Evolutionary conservation across 2,329 filamentous ascomycete species (phyloP).

Genomic region (Penicillium sp.): DNA sequence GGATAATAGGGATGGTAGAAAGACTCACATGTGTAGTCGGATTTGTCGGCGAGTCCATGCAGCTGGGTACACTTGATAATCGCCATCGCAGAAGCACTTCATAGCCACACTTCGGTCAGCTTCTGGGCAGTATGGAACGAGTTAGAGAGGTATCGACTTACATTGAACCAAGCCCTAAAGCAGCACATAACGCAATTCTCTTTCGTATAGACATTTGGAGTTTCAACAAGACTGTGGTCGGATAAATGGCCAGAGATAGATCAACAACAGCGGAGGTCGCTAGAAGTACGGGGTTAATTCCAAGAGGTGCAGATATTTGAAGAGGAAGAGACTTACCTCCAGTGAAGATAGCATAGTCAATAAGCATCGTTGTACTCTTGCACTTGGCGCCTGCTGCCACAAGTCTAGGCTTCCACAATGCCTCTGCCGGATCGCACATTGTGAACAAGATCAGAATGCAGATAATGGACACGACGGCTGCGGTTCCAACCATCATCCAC

Average conservation of each 20-base stretch:
- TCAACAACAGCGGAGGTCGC: constrained; percentile 35
- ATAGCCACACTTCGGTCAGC: neutral
- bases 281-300: constrained; percentile 10
- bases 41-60: constrained; percentile 25
- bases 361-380: constrained; percentile 37
- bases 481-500: constrained; percentile 33
- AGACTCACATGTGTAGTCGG: constrained; percentile 34
- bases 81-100: constrained; percentile 34
- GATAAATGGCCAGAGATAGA: constrained; percentile 37
- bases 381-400: constrained; percentile 36
- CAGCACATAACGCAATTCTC: constrained; percentile 15
- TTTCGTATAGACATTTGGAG: constrained; percentile 13
- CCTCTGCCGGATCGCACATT: constrained; percentile 43
- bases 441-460: constrained; percentile 46
- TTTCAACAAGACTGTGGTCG: constrained; percentile 21
- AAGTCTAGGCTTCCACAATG: constrained; percentile 41
- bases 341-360: constrained; percentile 44
- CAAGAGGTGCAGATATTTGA: neutral
- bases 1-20: neutral
- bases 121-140: neutral
- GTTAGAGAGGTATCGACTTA: constrained; percentile 15
- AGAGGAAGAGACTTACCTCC: constrained; percentile 34
- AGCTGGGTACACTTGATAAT: constrained; percentile 37
- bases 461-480: constrained; percentile 33
- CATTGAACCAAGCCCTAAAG: constrained; percentile 33